These are phyloP conservation scores for Pyronema domesticum DNA, from an alignment of 495 filamentous ascomycete species.

Conservation along the genomic window DNA sequence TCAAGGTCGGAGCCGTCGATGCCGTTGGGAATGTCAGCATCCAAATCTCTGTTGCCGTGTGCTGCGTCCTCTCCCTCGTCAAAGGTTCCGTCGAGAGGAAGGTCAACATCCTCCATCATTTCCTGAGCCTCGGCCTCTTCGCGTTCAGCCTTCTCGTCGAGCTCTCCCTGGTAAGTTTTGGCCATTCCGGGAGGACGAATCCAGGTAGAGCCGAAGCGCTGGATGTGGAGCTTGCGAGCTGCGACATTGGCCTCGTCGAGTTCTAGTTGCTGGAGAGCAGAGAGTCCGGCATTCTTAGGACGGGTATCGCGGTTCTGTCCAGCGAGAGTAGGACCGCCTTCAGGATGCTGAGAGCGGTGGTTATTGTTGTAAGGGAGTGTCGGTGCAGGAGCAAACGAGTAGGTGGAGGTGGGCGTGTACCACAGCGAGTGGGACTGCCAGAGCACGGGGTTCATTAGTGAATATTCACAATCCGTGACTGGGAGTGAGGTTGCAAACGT, in stretches of 20 bases:
- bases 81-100: conserved; percentile 29
- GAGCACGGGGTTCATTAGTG: background rate
- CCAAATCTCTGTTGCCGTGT: conserved; percentile 16
- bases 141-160: conserved; percentile 63
- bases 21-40: conserved; percentile 21
- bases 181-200: conserved; percentile 56
- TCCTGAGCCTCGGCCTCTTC: conserved; percentile 48
- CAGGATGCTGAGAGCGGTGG: conserved; percentile 13
- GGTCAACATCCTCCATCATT: conserved; percentile 42
- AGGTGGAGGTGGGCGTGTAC: conserved; percentile 53
- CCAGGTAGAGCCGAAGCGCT: conserved; percentile 60
- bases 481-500: too few relatives aligned
- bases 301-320: conserved; percentile 16
- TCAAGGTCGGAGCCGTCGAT: conserved; percentile 5
- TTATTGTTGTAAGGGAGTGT: conserved; percentile 3
- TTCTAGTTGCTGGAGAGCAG: conserved; percentile 41
- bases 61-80: conserved; percentile 21
- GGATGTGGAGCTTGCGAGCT: conserved; percentile 51
- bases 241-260: conserved; percentile 51
- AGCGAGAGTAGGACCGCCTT: conserved; percentile 12
- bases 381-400: conserved; percentile 32
- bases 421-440: conserved; percentile 26
- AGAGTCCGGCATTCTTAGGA: conserved; percentile 28
- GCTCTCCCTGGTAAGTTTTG: conserved; percentile 67
- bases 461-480: too few relatives aligned